Evolutionary conservation across 352 stramenopile species (phyloP), one percentile per base, ranked within the genome.

Genomic region (Pythium plurisporium): DNA sequence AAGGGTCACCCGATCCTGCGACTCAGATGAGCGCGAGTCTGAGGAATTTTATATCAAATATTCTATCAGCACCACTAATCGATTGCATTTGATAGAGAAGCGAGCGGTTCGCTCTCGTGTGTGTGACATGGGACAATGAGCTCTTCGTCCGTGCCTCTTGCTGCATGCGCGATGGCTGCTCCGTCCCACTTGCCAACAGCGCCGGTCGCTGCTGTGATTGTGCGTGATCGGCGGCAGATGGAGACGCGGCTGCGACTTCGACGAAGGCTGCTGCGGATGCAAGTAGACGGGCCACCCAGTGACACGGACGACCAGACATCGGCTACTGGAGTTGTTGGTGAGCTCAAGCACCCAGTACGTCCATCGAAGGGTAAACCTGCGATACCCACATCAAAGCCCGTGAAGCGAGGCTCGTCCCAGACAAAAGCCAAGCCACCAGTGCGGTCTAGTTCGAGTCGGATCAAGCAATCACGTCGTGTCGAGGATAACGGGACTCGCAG

Each of bases 231-330:
- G 7, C 50, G 44, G 23, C 49, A 61, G 51, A 81, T 77, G 72
- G 66, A 77, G 60, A 76, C 72, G 34, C 61, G 72, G 15, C 56
- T 77, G 25, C 63, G 69, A 9, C 55, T 81, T 14, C 62, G 72
- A 8, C 61, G 58, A n/a, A 55, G 69, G 0, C 51, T 81, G 43
- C 69, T 81, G n/a, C 72, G 72, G 40, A 79, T 86, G 47, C 54
- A 73, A 3, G 58, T 33, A 14, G 60, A 41, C 34, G 34, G 8
- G n/a, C n/a, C n/a, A n/a, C 42, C 15, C 25, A 49, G 15, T 26
- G 42, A 49, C 31, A 23, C 23, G 20, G 26, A 36, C 19, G 19
- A n/a, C n/a, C n/a, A n/a, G n/a, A n/a, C n/a, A n/a, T n/a, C n/a
- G n/a, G n/a, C n/a, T n/a, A n/a, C n/a, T n/a, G n/a, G n/a, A n/a